phyloP scores from a whole-genome alignment of 2,329 filamentous ascomycete genomes.

The Huntiella decipiens region DNA sequence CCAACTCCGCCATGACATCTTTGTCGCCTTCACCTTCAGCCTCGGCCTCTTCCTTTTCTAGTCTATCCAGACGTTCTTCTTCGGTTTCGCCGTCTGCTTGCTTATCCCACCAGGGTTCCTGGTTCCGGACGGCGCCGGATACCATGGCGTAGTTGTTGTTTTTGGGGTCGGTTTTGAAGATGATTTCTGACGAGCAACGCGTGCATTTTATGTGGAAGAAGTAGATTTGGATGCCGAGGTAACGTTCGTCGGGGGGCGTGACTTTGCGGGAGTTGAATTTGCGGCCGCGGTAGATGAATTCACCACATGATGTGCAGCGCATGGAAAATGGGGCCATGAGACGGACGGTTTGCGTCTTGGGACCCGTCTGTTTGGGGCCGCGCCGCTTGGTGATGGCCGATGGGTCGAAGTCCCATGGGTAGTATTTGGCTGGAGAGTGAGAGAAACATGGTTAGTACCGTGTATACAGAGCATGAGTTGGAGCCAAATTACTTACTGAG shows the following conservation, averaged over 20 bases:
- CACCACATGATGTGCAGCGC: conserved; percentile 32
- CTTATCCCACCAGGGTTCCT: conserved; percentile 66
- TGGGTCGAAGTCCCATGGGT: conserved; percentile 75
- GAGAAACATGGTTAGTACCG: neutral
- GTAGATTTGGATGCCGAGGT: conserved; percentile 73
- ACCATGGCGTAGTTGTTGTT: conserved; percentile 77
- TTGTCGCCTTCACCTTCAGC: conserved; percentile 48
- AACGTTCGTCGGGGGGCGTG: conserved; percentile 70
- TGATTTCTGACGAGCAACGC: conserved; percentile 68
- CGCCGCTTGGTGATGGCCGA: conserved; percentile 54
- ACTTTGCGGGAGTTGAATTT: conserved; percentile 96
- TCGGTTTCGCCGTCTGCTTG: conserved; percentile 56
- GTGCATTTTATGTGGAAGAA: conserved; percentile 73
- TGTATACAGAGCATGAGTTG: neutral
- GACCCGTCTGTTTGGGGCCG: conserved; percentile 52
- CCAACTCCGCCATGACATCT: conserved; percentile 87
- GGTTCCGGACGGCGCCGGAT: conserved; percentile 74
- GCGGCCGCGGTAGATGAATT: conserved; percentile 81
- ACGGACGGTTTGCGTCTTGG: conserved; percentile 68
- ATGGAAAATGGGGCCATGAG: conserved; percentile 44
- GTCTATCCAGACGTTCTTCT: conserved; percentile 65
- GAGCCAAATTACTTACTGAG: conserved; percentile 24
- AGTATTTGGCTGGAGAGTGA: conserved; percentile 29
- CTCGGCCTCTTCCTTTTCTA: conserved; percentile 56
- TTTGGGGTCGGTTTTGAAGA: conserved; percentile 86